These are phyloP conservation scores for Aspergillus olivimuriae DNA, from an alignment of 495 filamentous ascomycete species.

Conservation along the genomic window DNA sequence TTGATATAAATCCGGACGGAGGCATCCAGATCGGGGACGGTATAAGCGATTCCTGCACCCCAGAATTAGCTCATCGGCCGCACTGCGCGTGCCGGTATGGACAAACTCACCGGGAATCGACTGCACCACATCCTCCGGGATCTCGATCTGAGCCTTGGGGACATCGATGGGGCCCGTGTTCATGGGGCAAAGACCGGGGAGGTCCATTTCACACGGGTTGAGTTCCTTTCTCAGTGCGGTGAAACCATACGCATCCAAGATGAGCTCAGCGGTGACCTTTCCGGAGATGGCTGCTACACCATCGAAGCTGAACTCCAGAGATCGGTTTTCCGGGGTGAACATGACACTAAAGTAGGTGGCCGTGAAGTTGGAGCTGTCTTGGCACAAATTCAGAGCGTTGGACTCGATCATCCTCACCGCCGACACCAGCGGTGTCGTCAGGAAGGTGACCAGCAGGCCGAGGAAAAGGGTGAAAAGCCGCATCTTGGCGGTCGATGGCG, in stretches of 20 bases:
- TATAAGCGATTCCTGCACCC: conserved; percentile 75
- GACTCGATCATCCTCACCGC: conserved; percentile 54
- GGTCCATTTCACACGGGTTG: conserved; percentile 65
- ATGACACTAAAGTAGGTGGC: conserved; percentile 77
- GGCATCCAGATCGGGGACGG: conserved; percentile 86
- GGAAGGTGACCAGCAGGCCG: conserved; percentile 30
- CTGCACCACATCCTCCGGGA: conserved; percentile 49
- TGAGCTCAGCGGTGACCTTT: conserved; percentile 72
- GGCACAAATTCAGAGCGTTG: conserved; percentile 71
- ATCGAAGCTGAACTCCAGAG: conserved; percentile 67
- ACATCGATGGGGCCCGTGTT: conserved; percentile 74
- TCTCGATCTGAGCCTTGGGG: conserved; percentile 54
- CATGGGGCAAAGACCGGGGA: conserved; percentile 90
- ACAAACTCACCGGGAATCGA: conserved; percentile 58
- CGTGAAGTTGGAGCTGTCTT: conserved; percentile 71
- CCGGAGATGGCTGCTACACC: conserved; percentile 82
- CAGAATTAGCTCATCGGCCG: conserved; percentile 5
- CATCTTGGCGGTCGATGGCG: conserved; percentile 23
- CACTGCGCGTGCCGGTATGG: neutral
- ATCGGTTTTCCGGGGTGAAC: conserved; percentile 70
- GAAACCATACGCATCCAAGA: conserved; percentile 78
- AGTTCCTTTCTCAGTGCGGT: conserved; percentile 54
- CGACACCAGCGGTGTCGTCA: conserved; percentile 30
- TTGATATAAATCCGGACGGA: conserved; percentile 75
- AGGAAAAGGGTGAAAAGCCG: conserved; percentile 34